Evolutionary conservation across 2,329 filamentous ascomycete species (phyloP).

Genomic region (Diplodia corticola): DNA sequence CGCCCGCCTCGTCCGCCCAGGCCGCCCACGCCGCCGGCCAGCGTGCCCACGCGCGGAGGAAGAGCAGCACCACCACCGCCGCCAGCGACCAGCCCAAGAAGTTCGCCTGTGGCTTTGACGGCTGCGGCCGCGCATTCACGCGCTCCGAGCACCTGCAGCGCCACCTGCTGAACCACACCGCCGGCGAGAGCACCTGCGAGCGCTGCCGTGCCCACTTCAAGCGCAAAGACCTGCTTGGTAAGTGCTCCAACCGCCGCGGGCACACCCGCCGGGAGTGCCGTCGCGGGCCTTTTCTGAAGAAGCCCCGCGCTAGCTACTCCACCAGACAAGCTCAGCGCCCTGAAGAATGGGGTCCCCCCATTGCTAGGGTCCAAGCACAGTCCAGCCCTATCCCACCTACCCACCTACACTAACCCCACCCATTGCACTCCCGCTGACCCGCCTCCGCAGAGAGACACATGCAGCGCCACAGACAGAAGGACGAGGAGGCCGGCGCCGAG

Average conservation of each 20-base stretch:
- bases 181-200: slow-evolving; percentile 55
- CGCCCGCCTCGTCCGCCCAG: neutral
- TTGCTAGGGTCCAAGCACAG: neutral
- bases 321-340: slow-evolving; percentile 4
- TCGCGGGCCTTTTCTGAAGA: slow-evolving; percentile 12
- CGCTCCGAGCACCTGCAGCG: slow-evolving; percentile 60
- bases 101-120: slow-evolving; percentile 47
- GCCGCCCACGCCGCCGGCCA: slow-evolving; percentile 1
- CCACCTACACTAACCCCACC: slow-evolving; percentile 16
- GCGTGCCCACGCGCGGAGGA: slow-evolving; percentile 10
- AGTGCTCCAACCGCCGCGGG: slow-evolving; percentile 29
- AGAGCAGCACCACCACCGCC: slow-evolving; percentile 8
- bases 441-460: slow-evolving; percentile 56
- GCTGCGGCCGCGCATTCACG: slow-evolving; percentile 57
- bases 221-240: slow-evolving; percentile 60
- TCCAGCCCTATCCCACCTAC: slow-evolving; percentile 20
- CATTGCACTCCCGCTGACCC: slow-evolving; percentile 28
- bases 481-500: slow-evolving; percentile 56
- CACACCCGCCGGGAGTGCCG: neutral
- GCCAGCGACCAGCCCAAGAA: slow-evolving; percentile 27
- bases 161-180: slow-evolving; percentile 59
- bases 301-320: neutral
- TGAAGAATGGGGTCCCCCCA: slow-evolving; percentile 13
- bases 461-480: slow-evolving; percentile 54
- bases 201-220: slow-evolving; percentile 63